A percentile compares a stretch with the other conserved stretches of the same genome.
These are phyloP conservation scores for Ajuga reptans DNA, from an alignment of 305 asterid genomes.

Conservation along the genomic window DNA sequence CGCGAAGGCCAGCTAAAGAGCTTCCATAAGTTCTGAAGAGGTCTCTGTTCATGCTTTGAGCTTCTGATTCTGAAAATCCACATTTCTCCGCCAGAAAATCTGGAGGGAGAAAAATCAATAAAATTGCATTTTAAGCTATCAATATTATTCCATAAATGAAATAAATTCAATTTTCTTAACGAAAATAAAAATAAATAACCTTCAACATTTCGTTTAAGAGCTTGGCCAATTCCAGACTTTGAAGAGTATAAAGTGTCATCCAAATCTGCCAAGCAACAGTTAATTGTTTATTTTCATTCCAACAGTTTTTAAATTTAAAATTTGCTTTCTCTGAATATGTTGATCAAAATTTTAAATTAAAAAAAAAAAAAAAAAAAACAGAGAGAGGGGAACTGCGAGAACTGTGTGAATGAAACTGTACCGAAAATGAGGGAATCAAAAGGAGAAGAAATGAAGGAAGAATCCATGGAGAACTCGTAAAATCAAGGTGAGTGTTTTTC, in stretches of 20 bases:
- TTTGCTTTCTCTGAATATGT: not conserved
- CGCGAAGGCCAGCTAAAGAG: constrained; percentile 85
- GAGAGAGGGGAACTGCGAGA: not conserved
- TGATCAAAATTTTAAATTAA: not conserved
- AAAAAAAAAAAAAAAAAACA: no score
- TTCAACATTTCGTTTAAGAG: constrained; percentile 64
- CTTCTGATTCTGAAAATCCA: constrained; percentile 55
- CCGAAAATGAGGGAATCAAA: constrained; percentile 63
- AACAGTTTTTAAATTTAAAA: not conserved
- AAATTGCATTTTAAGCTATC: not conserved
- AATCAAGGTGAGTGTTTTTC: not conserved
- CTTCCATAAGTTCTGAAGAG: constrained; percentile 78
- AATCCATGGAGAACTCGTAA: constrained; percentile 37
- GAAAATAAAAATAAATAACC: constrained; percentile 28
- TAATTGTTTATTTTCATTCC: not conserved
- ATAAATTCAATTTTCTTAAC: no score
- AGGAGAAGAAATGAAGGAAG: constrained; percentile 37
- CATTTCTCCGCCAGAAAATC: constrained; percentile 61
- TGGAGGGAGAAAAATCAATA: constrained; percentile 18
- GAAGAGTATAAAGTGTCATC: constrained; percentile 84
- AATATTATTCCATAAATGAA: not conserved
- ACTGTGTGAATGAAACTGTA: constrained; percentile 9
- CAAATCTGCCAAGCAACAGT: constrained; percentile 44
- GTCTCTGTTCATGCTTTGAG: constrained; percentile 52
- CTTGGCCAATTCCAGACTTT: constrained; percentile 60